Evolutionary conservation across 352 stramenopile species (phyloP).

Genomic region (Pythium phragmitis): DNA sequence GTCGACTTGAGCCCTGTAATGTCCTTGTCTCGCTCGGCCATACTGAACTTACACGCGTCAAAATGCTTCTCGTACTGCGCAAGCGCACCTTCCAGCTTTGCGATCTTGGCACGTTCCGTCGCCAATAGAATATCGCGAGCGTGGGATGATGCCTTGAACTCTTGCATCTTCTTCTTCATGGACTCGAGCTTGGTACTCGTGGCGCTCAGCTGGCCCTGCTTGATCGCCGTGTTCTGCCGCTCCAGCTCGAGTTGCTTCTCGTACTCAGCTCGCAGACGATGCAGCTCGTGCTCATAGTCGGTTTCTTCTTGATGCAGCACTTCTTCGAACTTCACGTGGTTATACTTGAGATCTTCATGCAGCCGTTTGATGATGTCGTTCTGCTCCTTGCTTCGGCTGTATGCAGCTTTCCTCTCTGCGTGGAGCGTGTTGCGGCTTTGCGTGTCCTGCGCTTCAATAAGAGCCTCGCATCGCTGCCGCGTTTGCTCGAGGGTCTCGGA

Average conservation of each 20-base stretch:
- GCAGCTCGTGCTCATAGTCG: slow-evolving; percentile 80
- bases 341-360: slow-evolving; percentile 84
- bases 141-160: slow-evolving; percentile 71
- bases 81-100: slow-evolving; percentile 61
- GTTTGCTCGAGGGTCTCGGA: slow-evolving; percentile 89
- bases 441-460: slow-evolving; percentile 81
- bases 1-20: slow-evolving; percentile 65
- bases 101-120: slow-evolving; percentile 67
- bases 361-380: slow-evolving; percentile 83
- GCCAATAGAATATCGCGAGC: slow-evolving; percentile 67
- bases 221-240: slow-evolving; percentile 76
- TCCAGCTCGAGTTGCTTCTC: slow-evolving; percentile 66
- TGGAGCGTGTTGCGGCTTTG: slow-evolving; percentile 62
- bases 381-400: slow-evolving; percentile 72
- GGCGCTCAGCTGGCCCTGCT: slow-evolving; percentile 76
- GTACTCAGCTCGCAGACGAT: slow-evolving; percentile 53
- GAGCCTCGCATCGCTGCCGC: slow-evolving; percentile 84
- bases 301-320: slow-evolving; percentile 77
- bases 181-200: slow-evolving; percentile 81
- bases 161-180: slow-evolving; percentile 83
- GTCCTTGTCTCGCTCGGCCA: slow-evolving; percentile 71
- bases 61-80: slow-evolving; percentile 76
- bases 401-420: slow-evolving; percentile 59
- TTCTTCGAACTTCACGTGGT: slow-evolving; percentile 86
- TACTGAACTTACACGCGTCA: slow-evolving; percentile 59